Percentiles rank a stretch among this genome's conserved stretches.
Conservation (phyloP, 371 early-diverging fungal genomes). For the Chytridiales sp. region DNA sequence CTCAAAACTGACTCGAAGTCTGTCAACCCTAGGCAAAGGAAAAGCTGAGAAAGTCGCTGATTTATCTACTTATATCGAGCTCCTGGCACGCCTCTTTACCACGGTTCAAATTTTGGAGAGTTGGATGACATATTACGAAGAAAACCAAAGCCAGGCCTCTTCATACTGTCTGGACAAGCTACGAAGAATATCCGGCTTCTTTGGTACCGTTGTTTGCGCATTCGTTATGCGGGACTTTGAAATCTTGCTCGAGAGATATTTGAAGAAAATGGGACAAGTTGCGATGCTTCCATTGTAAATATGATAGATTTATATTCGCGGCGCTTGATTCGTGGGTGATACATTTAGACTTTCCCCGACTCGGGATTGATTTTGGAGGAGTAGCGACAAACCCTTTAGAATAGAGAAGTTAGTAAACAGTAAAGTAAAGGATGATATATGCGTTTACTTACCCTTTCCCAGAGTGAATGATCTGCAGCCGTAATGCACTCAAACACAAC, state of each 20-base stretch:
- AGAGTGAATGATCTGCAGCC: constrained; percentile 20
- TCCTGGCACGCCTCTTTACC: constrained; percentile 12
- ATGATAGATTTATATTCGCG: background rate
- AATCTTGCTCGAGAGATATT: constrained; percentile 23
- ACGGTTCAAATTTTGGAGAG: constrained; percentile 12
- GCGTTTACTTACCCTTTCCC: constrained; percentile 29
- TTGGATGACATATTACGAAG: constrained; percentile 13
- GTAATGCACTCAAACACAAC: constrained; percentile 24
- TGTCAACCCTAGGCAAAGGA: constrained; percentile 13
- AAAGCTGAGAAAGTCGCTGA: constrained; percentile 25
- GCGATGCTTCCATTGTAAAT: constrained; percentile 5
- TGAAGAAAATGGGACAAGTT: constrained; percentile 24
- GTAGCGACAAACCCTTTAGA: too few relatives aligned
- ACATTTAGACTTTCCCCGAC: too few relatives aligned
- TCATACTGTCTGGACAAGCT: constrained; percentile 4
- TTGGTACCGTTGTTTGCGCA: constrained; percentile 10
- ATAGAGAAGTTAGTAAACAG: background rate
- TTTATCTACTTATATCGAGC: constrained; percentile 19
- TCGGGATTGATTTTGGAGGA: too few relatives aligned
- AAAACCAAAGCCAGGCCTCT: background rate
- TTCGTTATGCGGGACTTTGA: constrained; percentile 27
- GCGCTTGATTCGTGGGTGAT: too few relatives aligned
- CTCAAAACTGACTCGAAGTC: constrained; percentile 18
- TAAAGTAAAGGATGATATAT: background rate
- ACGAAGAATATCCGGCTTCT: constrained; percentile 11